Percentiles rank a stretch among this genome's conserved stretches.
These are phyloP conservation scores for Dictyostelium purpureum DNA, from an alignment of 78 protist genomes.

Conservation along the genomic window DNA sequence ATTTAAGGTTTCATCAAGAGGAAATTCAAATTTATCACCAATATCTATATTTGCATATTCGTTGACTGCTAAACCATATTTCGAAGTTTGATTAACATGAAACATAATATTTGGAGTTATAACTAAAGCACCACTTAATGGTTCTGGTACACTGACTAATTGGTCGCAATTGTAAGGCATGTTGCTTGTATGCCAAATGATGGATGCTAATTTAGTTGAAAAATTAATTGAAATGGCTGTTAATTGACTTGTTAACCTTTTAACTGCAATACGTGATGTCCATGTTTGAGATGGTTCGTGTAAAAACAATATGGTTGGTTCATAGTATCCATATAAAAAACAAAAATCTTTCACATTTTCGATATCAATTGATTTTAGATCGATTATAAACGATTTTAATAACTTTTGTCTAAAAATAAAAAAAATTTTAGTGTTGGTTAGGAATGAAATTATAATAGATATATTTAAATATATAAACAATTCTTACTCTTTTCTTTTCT, in stretches of 20 bases:
- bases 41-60: conserved; percentile 36
- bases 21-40: conserved; percentile 31
- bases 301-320: conserved; percentile 81
- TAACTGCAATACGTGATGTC: conserved; percentile 44
- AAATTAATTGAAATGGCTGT: conserved; percentile 63
- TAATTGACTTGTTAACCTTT: conserved; percentile 43
- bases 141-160: conserved; percentile 55
- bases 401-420: neutral
- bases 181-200: conserved; percentile 63
- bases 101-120: conserved; percentile 62
- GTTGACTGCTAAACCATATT: conserved; percentile 61
- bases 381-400: conserved; percentile 11
- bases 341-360: conserved; percentile 72
- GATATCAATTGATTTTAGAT: conserved; percentile 7
- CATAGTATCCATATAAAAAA: conserved; percentile 83
- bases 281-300: conserved; percentile 78
- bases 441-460: too few species aligned
- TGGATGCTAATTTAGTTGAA: neutral
- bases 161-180: conserved; percentile 70
- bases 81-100: conserved; percentile 63
- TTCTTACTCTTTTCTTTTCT: neutral
- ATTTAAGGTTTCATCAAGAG: conserved; percentile 51
- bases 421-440: neutral
- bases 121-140: conserved; percentile 83
- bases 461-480: neutral